phyloP scores from a whole-genome alignment of 345 rosid species.

The Heritiera littoralis region DNA sequence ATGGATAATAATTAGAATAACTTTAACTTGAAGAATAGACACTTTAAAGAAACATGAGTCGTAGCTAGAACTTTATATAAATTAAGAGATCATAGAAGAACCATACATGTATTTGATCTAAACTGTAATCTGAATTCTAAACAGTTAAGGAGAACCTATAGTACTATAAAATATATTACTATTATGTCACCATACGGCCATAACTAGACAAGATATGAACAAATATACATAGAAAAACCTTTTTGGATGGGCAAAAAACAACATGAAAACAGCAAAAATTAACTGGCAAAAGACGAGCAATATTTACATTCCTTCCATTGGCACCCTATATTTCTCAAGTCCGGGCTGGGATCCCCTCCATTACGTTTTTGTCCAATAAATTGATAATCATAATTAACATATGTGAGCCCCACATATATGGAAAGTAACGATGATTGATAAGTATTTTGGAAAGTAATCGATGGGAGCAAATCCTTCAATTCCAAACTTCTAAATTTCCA shows the following conservation, averaged over 20 bases:
- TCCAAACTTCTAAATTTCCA: background rate
- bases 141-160: background rate
- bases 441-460: background rate
- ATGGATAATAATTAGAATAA: constrained; percentile 26
- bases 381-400: background rate
- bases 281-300: background rate
- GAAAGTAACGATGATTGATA: background rate
- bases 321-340: background rate
- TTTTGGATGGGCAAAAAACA: background rate
- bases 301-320: background rate
- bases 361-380: background rate
- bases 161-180: background rate
- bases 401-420: background rate
- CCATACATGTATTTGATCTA: background rate
- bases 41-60: background rate
- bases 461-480: background rate
- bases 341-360: background rate
- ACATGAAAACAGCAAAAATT: background rate
- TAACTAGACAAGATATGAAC: background rate
- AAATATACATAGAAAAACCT: background rate
- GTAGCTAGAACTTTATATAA: background rate
- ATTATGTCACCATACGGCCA: background rate
- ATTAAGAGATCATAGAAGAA: background rate
- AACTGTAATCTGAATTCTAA: background rate
- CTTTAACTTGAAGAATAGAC: constrained; percentile 11